Conservation (phyloP, 148 eudicot species). For the Dysphania ambrosioides region DNA sequence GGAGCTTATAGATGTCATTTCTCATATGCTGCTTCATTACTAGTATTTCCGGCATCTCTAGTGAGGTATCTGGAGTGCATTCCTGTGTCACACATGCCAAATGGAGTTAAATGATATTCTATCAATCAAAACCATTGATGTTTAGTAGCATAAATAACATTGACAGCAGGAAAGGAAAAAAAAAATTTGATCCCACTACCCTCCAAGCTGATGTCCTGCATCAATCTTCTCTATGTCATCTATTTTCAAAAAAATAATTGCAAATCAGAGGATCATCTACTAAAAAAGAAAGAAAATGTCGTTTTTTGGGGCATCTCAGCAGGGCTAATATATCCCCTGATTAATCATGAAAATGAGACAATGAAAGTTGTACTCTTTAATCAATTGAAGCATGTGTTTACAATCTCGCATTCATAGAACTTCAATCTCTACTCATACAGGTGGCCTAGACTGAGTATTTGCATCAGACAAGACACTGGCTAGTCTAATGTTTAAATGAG, state of each 20-base stretch:
- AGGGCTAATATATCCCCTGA: background rate
- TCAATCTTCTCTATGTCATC: constrained; percentile 3
- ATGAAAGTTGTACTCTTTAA: background rate
- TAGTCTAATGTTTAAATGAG: background rate
- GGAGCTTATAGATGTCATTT: constrained; percentile 44
- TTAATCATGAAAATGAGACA: background rate
- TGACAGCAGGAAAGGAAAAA: background rate
- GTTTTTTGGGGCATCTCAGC: background rate
- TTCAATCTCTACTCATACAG: background rate
- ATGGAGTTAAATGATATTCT: background rate
- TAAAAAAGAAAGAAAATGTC: background rate
- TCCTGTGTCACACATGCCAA: constrained; percentile 40
- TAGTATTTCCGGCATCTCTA: constrained; percentile 51
- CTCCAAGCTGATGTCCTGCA: background rate
- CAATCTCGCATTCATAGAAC: background rate
- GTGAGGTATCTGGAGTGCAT: constrained; percentile 51
- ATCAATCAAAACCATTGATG: background rate
- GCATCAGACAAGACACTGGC: background rate
- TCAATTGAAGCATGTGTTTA: background rate
- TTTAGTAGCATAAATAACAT: background rate
- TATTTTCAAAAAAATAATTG: background rate
- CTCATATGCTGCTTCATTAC: constrained; percentile 54
- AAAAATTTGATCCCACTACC: background rate
- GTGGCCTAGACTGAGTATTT: background rate
- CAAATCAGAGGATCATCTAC: background rate